A percentile compares a stretch with the other conserved stretches of the same genome.
Evolutionary conservation across 352 stramenopile species (phyloP).

Genomic region (Phytophthora boehmeriae): DNA sequence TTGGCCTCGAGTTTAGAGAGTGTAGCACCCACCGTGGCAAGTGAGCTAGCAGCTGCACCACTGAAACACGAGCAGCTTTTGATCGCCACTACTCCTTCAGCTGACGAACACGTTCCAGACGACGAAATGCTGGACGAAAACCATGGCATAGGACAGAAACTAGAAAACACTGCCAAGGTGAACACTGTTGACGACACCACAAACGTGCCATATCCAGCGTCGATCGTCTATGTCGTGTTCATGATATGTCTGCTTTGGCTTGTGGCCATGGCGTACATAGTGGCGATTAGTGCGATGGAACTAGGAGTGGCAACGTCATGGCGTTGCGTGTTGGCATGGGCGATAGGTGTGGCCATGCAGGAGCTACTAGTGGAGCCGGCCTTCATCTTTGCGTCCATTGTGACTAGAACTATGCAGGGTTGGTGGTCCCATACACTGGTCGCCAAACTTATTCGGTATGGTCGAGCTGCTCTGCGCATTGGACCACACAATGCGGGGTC

Average conservation of each 20-base stretch:
- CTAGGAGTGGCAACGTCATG: conserved; percentile 57
- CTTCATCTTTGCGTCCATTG: conserved; percentile 54
- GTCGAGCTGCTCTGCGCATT: conserved; percentile 57
- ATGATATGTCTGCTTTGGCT: conserved; percentile 48
- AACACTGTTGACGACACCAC: conserved; percentile 14
- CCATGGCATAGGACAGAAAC: background rate
- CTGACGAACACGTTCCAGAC: background rate
- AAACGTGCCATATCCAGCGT: conserved; percentile 69
- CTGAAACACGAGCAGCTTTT: conserved; percentile 18
- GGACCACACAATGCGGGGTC: conserved; percentile 19
- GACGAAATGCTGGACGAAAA: background rate
- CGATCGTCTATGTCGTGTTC: conserved; percentile 66
- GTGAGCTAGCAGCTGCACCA: conserved; percentile 43
- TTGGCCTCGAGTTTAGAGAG: conserved; percentile 59
- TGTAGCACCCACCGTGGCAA: conserved; percentile 52
- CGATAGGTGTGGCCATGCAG: conserved; percentile 52
- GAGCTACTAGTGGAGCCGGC: conserved; percentile 54
- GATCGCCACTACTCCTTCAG: conserved; percentile 1
- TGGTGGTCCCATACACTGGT: conserved; percentile 65
- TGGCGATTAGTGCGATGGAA: conserved; percentile 49
- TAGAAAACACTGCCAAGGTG: background rate
- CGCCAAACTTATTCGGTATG: conserved; percentile 45
- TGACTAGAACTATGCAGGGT: conserved; percentile 52
- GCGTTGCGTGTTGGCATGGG: conserved; percentile 58
- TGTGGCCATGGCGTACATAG: conserved; percentile 42